phyloP scores from a whole-genome alignment of 345 rosid species.

The Linum trigynum region DNA sequence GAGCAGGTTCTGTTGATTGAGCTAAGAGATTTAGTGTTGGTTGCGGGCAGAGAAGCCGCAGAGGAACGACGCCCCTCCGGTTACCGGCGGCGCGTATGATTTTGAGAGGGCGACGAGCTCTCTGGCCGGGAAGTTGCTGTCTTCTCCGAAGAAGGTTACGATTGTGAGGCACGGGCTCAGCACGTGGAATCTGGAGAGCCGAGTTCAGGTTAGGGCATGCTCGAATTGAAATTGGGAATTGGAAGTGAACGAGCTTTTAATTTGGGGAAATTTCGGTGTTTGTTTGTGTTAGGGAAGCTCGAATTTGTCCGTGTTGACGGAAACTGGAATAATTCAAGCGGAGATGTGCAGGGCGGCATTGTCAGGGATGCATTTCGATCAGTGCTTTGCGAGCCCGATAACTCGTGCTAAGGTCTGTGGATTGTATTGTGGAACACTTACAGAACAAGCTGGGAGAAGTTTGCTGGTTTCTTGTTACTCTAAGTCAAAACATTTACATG shows the following conservation, averaged over 20 bases:
- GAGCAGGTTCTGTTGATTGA: not conserved
- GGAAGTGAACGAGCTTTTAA: too few species aligned
- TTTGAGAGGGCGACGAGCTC: conserved; percentile 43
- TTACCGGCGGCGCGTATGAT: conserved; percentile 51
- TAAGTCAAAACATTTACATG: not conserved
- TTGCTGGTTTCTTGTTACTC: not conserved
- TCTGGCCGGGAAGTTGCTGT: conserved; percentile 28
- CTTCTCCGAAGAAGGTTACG: conserved; percentile 44
- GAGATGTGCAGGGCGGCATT: conserved; percentile 44
- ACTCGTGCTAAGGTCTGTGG: conserved; percentile 50
- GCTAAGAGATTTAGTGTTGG: not conserved
- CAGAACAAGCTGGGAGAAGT: not conserved
- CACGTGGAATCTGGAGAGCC: conserved; percentile 55
- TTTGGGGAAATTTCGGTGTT: not conserved
- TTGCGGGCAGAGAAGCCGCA: conserved; percentile 26
- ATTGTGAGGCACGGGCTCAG: conserved; percentile 65
- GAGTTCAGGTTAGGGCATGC: conserved; percentile 45
- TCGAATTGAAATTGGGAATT: not conserved
- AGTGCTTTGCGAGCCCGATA: conserved; percentile 54
- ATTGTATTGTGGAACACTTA: too few species aligned
- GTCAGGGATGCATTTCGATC: conserved; percentile 33
- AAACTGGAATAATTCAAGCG: conserved; percentile 52
- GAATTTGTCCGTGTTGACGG: conserved; percentile 47
- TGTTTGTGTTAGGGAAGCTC: conserved; percentile 44
- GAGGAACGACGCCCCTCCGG: conserved; percentile 13